Base-by-base conservation (phyloP, 257 asterid genomes). In the Solanum rostratum region DNA sequence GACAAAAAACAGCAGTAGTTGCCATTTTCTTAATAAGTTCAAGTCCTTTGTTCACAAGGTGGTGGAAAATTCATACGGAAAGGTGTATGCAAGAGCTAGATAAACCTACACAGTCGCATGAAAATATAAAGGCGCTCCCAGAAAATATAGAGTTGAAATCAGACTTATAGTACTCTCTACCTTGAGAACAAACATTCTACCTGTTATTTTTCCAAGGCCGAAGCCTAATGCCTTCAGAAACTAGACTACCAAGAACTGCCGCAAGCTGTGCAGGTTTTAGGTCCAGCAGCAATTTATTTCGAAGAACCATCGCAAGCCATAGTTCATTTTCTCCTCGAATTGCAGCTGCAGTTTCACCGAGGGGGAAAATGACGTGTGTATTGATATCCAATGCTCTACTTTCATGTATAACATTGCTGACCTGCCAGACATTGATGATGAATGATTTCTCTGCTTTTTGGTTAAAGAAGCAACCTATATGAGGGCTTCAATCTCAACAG, bases 301-400 rank as follows among this genome's bases (percentile, higher is more conserved):
- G 96, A 69, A 97, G 96, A 87, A 94, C 97, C 96, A 94, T 92
- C 7, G 98, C 99, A 82, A 97, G 88, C 99, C 99, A 95, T 74
- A 97, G 95, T 89, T 97, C 98, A 71, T 95, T 97, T 88, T 97
- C 99, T 89, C 99, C 99, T 53, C 98, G 97, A 69, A 97, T 95
- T 79, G 98, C 94, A 85, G 98, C 95, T 82, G 99, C 98, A 87
- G 98, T 97, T 92, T 97, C 98, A 88, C 99, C 99, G 79, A 97
- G 94, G 45, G 99, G 99, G 87, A 92, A 95, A 83, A 95, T 89
- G 84, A 91, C 76, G 18, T 90, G 93, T 41, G 97, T 92, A 88
- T 97, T 97, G 89, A 94, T 92, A 90, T 97, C 98, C 91, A 97
- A 88, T 86, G 99, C 99, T 93, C 98, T 90, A 79, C 96, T 89